Evolutionary conservation across 345 rosid genomes (phyloP), one percentile per base, ranked within the genome.

Genomic region (Cochlearia excelsa): DNA sequence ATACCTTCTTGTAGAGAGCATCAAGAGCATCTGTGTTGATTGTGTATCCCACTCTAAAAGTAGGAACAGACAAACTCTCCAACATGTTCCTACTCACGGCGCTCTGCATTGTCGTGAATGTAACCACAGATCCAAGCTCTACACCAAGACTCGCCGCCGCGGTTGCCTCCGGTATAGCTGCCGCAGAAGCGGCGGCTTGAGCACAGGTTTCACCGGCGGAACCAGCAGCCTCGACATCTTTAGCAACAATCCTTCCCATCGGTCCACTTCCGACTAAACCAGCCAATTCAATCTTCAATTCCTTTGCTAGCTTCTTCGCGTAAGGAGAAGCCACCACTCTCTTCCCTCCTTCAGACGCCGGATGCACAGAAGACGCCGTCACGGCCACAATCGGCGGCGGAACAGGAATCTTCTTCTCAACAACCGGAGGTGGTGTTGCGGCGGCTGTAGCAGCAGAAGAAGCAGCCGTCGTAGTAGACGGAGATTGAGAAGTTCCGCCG

Each of bases 11-110:
- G 74, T 86, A 86, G 43, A 88, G 84, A 61, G 90, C 86, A 77
- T 91, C 99, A 51, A 93, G 90, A 3, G 86, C 91, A 80, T 93
- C 80, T 0, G 94, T 80, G 23, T 82, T 74, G 56, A 93, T 81
- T 1, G 86, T 81, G 68, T 85, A 89, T 9, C 99, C 99, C 35
- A 93, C 97, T 72, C 97, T 77, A 62, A 83, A 93, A 11, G 95
- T 84, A 1, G 99, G 99, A 72, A 93, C 94, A 0, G 71, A 29
- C 71, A 91, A 69, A 68, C 95, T 88, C 79, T 88, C 87, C 71
- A 86, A 69, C 98, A 91, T 91, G 53, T 86, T 91, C 72, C 87
- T 75, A 56, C 87, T 73, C 67, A 91, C 96, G 0, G 88, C 95
- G 4, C 81, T 82, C 70, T 89, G 97, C 94, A 89, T 87, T 60